phyloP scores from a whole-genome alignment of 1,284 basidiomycete species.

The Inonotus obliquus region DNA sequence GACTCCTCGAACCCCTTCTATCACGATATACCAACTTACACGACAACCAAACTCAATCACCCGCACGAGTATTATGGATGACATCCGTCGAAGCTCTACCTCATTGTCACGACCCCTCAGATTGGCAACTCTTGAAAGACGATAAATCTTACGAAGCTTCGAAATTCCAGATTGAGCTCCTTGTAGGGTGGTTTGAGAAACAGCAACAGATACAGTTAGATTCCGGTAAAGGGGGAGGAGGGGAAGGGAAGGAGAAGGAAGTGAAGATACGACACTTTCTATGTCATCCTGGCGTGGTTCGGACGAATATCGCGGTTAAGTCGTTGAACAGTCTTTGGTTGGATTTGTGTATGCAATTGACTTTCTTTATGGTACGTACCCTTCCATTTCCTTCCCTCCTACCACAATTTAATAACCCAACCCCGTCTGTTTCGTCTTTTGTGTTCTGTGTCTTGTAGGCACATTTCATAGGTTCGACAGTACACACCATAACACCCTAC shows the following conservation, averaged over 20 bases:
- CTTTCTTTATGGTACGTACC: conserved; percentile 68
- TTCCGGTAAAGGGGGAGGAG: background rate
- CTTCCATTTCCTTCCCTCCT: background rate
- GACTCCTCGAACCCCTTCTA: conserved; percentile 50
- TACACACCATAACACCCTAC: conserved; percentile 55
- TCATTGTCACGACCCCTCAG: conserved; percentile 50
- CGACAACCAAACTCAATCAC: conserved; percentile 22
- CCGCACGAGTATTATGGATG: conserved; percentile 75
- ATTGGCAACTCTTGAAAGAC: conserved; percentile 70
- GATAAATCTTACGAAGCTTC: conserved; percentile 64
- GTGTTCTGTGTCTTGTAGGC: conserved; percentile 38
- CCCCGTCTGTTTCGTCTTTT: background rate
- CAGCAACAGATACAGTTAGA: conserved; percentile 19
- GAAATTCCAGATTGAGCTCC: conserved; percentile 80
- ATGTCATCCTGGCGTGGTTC: conserved; percentile 71
- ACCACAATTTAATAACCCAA: background rate
- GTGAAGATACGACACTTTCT: conserved; percentile 52
- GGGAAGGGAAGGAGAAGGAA: background rate
- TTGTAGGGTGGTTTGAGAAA: conserved; percentile 56
- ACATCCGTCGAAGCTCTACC: conserved; percentile 68
- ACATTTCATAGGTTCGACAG: conserved; percentile 57
- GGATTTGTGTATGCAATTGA: conserved; percentile 48
- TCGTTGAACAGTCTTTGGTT: conserved; percentile 46
- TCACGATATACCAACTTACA: too few relatives aligned
- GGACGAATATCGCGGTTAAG: conserved; percentile 56